These are phyloP conservation scores for Stachybotrys elegans DNA, from an alignment of 2,329 filamentous ascomycete species.

Conservation along the genomic window DNA sequence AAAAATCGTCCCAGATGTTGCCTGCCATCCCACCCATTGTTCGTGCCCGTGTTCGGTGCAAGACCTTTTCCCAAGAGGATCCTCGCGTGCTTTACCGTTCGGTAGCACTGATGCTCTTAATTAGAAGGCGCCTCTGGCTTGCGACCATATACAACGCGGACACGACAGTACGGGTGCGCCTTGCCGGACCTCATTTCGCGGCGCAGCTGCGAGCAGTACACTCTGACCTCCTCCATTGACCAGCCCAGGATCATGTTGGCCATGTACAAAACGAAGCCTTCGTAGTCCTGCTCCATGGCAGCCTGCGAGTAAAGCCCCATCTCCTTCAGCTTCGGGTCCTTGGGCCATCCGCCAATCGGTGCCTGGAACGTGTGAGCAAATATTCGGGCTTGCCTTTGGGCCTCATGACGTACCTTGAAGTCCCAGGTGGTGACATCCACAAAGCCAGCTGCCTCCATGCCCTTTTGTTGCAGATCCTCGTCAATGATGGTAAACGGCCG, in stretches of 20 bases:
- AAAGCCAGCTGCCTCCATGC: conserved; percentile 16
- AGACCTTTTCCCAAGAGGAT: too few relatives aligned
- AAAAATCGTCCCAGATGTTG: too few relatives aligned
- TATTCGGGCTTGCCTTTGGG: too few relatives aligned
- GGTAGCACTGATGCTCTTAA: too few relatives aligned
- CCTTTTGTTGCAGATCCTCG: conserved; percentile 13
- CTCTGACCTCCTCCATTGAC: conserved; percentile 24
- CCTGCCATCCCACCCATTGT: too few relatives aligned
- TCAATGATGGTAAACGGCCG: conserved; percentile 21
- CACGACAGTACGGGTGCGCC: conserved; percentile 22
- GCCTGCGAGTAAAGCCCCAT: conserved; percentile 22
- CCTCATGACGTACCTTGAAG: conserved; percentile 14
- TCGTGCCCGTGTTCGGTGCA: too few relatives aligned
- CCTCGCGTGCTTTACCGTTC: too few relatives aligned
- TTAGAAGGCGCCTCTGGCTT: too few relatives aligned
- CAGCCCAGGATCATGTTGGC: conserved; percentile 29
- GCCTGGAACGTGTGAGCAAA: conserved; percentile 4
- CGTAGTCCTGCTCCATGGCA: conserved; percentile 29
- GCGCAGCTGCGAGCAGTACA: conserved; percentile 28
- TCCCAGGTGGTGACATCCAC: conserved; percentile 14
- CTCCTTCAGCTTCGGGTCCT: conserved; percentile 9
- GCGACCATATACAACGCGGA: conserved; percentile 20
- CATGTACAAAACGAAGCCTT: conserved; percentile 28
- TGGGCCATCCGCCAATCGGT: conserved; percentile 14
- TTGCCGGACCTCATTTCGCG: conserved; percentile 22